These are phyloP conservation scores for Apostasia shenzhenica DNA, from an alignment of 106 monocot genomes.

Conservation along the genomic window DNA sequence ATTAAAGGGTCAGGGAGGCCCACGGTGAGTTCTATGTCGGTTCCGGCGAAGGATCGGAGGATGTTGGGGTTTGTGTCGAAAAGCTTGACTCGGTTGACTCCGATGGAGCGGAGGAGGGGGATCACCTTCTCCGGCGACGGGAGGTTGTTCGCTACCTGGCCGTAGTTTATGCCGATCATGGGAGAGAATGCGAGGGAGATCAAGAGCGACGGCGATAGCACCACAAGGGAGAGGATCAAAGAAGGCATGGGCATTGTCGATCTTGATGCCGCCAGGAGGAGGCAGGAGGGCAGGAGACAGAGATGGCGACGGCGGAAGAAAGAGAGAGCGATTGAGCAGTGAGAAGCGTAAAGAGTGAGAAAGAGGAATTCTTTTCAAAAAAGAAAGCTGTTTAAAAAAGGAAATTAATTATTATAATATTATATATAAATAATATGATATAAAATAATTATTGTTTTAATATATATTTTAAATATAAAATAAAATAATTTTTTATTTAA, in stretches of 20 bases:
- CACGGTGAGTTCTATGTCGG: conserved; percentile 16
- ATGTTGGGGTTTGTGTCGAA: conserved; percentile 15
- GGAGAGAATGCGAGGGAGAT: conserved; percentile 8
- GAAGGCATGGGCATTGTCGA: background rate
- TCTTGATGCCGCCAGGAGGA: background rate
- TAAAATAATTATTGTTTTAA: too few relatives aligned
- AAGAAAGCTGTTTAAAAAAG: too few relatives aligned
- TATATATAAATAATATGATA: too few relatives aligned
- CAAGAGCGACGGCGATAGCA: background rate
- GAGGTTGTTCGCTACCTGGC: conserved; percentile 19
- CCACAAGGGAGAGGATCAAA: background rate
- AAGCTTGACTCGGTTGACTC: conserved; percentile 18
- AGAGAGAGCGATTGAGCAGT: too few relatives aligned
- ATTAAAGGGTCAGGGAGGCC: conserved; percentile 13
- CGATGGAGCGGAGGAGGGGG: conserved; percentile 13
- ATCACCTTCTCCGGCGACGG: conserved; percentile 9
- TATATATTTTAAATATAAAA: too few relatives aligned
- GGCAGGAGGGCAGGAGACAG: too few relatives aligned
- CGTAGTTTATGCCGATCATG: conserved; percentile 21
- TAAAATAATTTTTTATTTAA: too few relatives aligned
- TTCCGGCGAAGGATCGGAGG: conserved; percentile 15
- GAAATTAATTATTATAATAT: too few relatives aligned
- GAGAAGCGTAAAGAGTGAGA: too few relatives aligned
- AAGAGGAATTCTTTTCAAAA: too few relatives aligned
- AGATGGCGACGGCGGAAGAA: too few relatives aligned